Evolutionary conservation across 2,329 filamentous ascomycete species (phyloP), one percentile per base, ranked within the genome.

Genomic region (Colletotrichum musicola): DNA sequence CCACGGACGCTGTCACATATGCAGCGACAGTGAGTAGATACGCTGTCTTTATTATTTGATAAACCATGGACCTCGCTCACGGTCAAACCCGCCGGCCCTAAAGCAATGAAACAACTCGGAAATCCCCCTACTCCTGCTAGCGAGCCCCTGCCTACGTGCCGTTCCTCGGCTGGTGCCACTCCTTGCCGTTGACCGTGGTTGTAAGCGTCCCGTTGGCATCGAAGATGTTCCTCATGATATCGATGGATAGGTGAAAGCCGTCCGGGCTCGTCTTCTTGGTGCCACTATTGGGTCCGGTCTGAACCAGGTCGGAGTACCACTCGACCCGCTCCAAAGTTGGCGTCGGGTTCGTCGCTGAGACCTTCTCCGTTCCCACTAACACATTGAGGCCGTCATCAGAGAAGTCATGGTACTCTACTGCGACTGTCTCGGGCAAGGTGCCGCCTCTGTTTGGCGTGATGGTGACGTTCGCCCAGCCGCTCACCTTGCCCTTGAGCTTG

Each of bases 131-230:
- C 10, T 22, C n/a, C 4, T 20, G 18, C 47, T 25, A 50, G 6
- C 42, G 9, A 30, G 20, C 22, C 16, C 35, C 40, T 47, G 40
- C 35, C 20, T 59, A 79, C 6, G 77, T 75, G 6, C 76, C 76
- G 66, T 82, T 80, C 0, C 70, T 72, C 6, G 82, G 82, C 71
- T 83, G 82, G 4, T 72, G 63, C 70, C 80, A 84, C 27, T 68
- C 69, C 1, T 74, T 70, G 0, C 79, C 81, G 64, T 81, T 76
- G 35, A 82, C 62, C 0, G 73, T 78, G 1, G 80, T 83, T 2
- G 72, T 78, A 62, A 83, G 60, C 0, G 77, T 81, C 1, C 82
- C 82, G 65, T 79, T 83, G 0, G 81, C 80, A 7, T 80, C 67
- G 69, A 83, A 83, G 0, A 80, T 75, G 47, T 83, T 84, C 4